A percentile compares a stretch with the other conserved stretches of the same genome.
Conservation (phyloP, 768 basidiomycete genomes). For the Coprinopsis sp. region DNA sequence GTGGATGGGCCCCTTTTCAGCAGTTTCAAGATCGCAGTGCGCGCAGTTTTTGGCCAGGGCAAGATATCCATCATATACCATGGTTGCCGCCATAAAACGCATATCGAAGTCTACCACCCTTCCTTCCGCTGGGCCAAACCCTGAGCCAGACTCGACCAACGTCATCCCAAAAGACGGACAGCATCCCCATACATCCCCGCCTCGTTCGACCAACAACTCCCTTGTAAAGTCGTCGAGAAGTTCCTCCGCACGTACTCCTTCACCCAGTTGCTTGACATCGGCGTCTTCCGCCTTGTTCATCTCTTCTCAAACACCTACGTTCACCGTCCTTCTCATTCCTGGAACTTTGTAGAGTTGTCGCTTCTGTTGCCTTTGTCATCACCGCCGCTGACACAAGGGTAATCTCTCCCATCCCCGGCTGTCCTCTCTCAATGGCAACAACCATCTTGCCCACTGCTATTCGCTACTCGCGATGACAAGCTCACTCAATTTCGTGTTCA, state of each 20-base stretch:
- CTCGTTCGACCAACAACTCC: conserved; percentile 20
- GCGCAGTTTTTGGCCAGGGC: conserved; percentile 49
- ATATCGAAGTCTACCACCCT: conserved; percentile 42
- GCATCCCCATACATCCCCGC: conserved; percentile 22
- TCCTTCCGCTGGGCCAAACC: conserved; percentile 35
- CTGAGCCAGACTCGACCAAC: conserved; percentile 39
- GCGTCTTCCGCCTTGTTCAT: conserved; percentile 59
- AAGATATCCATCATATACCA: conserved; percentile 56
- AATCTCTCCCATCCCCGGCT: too few relatives aligned
- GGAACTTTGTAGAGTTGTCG: too few relatives aligned
- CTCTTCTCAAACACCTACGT: conserved; percentile 55
- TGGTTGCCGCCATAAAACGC: conserved; percentile 58
- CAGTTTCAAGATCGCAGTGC: conserved; percentile 59
- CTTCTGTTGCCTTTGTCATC: too few relatives aligned
- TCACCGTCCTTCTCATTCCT: too few relatives aligned
- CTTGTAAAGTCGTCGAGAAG: conserved; percentile 22
- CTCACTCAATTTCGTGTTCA: too few relatives aligned
- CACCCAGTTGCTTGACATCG: conserved; percentile 45
- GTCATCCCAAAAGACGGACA: conserved; percentile 44
- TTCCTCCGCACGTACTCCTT: conserved; percentile 51
- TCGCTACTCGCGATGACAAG: too few relatives aligned
- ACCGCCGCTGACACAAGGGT: too few relatives aligned
- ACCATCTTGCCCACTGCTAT: too few relatives aligned
- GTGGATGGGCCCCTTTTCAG: conserved; percentile 59
- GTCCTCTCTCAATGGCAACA: too few relatives aligned